Conservation (phyloP, 305 asterid genomes). For the Nicotiana rustica region DNA sequence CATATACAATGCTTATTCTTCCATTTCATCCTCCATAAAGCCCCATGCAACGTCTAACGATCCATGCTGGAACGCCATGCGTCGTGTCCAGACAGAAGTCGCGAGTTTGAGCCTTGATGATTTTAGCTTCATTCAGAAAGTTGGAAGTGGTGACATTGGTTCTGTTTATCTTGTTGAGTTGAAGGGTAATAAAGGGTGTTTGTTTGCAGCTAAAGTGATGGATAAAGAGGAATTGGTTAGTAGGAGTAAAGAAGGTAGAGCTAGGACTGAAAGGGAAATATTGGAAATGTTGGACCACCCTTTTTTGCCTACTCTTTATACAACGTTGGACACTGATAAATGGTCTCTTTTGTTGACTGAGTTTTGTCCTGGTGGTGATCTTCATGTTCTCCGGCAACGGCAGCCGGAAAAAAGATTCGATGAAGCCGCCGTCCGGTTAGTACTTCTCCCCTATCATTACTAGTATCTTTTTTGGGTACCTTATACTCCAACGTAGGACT, state of each 20-base stretch:
- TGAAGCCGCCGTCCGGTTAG: slow-evolving; percentile 69
- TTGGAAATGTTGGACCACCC: slow-evolving; percentile 84
- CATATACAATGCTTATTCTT: neutral
- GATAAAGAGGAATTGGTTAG: slow-evolving; percentile 72
- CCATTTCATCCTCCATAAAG: slow-evolving; percentile 31
- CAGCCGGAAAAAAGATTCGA: slow-evolving; percentile 66
- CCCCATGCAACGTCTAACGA: slow-evolving; percentile 38
- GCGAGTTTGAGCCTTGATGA: slow-evolving; percentile 54
- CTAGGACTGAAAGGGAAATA: slow-evolving; percentile 69
- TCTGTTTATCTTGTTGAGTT: slow-evolving; percentile 76
- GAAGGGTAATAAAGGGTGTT: slow-evolving; percentile 53
- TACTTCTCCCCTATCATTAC: neutral
- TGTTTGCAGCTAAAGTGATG: slow-evolving; percentile 82
- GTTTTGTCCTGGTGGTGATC: slow-evolving; percentile 87
- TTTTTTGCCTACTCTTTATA: slow-evolving; percentile 71
- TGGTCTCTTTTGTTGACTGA: slow-evolving; percentile 81
- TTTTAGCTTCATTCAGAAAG: slow-evolving; percentile 54
- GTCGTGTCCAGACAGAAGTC: slow-evolving; percentile 33
- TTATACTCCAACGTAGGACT: too few species aligned
- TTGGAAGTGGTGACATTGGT: slow-evolving; percentile 82
- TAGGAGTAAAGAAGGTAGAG: slow-evolving; percentile 71
- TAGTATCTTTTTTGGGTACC: neutral
- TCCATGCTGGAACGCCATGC: slow-evolving; percentile 44
- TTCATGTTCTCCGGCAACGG: slow-evolving; percentile 74
- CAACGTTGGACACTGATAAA: slow-evolving; percentile 60